Conservation (phyloP, 2,329 filamentous ascomycete genomes). For the Polychaeton citri region DNA sequence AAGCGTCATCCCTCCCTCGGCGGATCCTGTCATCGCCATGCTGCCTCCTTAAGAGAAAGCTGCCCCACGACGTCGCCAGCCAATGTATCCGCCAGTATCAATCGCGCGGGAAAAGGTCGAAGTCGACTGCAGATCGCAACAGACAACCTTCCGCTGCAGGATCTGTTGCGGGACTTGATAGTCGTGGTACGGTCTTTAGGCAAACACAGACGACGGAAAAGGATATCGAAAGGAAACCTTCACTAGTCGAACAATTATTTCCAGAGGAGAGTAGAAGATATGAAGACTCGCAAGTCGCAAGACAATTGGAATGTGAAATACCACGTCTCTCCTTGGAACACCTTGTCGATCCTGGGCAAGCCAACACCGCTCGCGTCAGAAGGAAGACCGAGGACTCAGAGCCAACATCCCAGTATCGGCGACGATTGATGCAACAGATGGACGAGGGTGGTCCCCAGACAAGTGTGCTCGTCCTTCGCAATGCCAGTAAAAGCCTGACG, state of each 20-base stretch:
- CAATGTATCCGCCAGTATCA: too few relatives aligned
- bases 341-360: not conserved
- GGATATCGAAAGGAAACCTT: conserved; percentile 14
- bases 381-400: conserved; percentile 3
- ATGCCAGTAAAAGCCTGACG: conserved; percentile 45
- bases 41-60: too few relatives aligned
- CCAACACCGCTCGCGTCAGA: conserved; percentile 4
- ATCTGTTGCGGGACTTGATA: too few relatives aligned
- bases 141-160: too few relatives aligned
- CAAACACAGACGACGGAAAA: too few relatives aligned
- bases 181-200: too few relatives aligned
- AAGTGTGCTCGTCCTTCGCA: conserved; percentile 42
- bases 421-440: not conserved
- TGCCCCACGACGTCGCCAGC: too few relatives aligned
- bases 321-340: conserved; percentile 19
- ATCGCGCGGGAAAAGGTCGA: too few relatives aligned
- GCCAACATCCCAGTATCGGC: not conserved
- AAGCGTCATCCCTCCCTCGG: not conserved
- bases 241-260: conserved; percentile 39
- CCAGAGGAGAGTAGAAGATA: conserved; percentile 33
- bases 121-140: too few relatives aligned
- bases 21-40: not conserved
- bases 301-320: conserved; percentile 14
- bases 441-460: conserved; percentile 13
- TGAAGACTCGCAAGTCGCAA: conserved; percentile 7